Evolutionary conservation across 192 early-diverging fungal genomes (phyloP).

Genomic region (Entomortierella chlamydospora): DNA sequence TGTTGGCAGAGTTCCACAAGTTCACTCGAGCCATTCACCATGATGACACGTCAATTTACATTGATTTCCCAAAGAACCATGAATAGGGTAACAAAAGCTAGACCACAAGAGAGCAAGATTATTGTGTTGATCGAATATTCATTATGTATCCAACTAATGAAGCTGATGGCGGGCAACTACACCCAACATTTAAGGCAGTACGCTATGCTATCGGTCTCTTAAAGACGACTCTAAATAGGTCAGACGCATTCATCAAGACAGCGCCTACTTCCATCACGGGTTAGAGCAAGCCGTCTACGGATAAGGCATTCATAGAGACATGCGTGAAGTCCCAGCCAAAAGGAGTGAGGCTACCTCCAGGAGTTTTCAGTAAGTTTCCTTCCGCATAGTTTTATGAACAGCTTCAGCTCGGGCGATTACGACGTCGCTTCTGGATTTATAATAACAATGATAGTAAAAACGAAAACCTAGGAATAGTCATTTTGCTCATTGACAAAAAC

Average conservation of each 20-base stretch:
- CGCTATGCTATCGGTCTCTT: constrained; percentile 24
- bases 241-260: constrained; percentile 22
- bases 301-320: too few relatives aligned
- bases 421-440: too few relatives aligned
- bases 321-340: too few relatives aligned
- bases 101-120: constrained; percentile 7
- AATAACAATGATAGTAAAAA: too few relatives aligned
- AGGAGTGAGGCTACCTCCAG: too few relatives aligned
- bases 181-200: constrained; percentile 34
- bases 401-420: too few relatives aligned
- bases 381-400: too few relatives aligned
- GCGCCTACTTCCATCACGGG: too few relatives aligned
- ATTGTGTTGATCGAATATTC: constrained; percentile 25
- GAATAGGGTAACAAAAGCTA: constrained; percentile 14
- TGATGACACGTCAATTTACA: constrained; percentile 4
- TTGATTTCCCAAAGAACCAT: constrained; percentile 13
- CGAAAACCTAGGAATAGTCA: too few relatives aligned
- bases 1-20: constrained; percentile 23
- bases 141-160: constrained; percentile 16
- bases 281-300: too few relatives aligned
- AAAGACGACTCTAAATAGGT: constrained; percentile 38
- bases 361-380: too few relatives aligned
- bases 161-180: constrained; percentile 1
- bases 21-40: neutral
- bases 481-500: too few relatives aligned